A percentile compares a stretch with the other conserved stretches of the same genome.
These are phyloP conservation scores for Blastomyces gilchristii DNA, from an alignment of 2,329 filamentous ascomycete species.

Conservation along the genomic window DNA sequence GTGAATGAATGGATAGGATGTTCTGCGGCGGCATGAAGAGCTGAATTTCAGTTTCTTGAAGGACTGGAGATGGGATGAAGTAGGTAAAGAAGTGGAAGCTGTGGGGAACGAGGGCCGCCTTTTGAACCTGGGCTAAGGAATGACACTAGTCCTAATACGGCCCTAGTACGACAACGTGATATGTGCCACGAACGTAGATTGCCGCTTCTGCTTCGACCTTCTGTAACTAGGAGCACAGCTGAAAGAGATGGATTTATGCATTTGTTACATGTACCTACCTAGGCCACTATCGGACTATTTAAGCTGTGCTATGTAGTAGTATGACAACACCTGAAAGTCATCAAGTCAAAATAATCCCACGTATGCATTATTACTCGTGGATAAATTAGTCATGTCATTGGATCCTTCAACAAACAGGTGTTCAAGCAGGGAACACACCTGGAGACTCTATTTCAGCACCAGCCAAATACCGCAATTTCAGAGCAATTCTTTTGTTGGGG, in stretches of 20 bases:
- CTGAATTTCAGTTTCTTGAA: slow-evolving; percentile 18
- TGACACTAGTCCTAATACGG: slow-evolving; percentile 10
- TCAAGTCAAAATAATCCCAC: neutral
- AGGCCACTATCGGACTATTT: neutral
- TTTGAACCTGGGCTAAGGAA: slow-evolving; percentile 31
- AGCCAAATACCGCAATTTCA: neutral
- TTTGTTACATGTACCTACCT: neutral
- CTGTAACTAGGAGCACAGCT: neutral
- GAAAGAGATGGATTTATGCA: neutral
- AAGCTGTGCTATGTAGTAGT: neutral
- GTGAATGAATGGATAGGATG: slow-evolving; percentile 22
- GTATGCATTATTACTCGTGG: neutral
- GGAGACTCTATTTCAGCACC: neutral
- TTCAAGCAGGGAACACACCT: neutral
- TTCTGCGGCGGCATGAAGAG: slow-evolving; percentile 33
- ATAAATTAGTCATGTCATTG: neutral
- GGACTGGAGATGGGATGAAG: slow-evolving; percentile 21
- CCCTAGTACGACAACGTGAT: slow-evolving; percentile 28
- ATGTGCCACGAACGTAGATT: slow-evolving; percentile 12
- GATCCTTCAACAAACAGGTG: neutral
- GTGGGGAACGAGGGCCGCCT: slow-evolving; percentile 19
- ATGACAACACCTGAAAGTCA: neutral
- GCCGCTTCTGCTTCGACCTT: neutral
- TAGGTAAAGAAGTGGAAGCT: slow-evolving; percentile 17
- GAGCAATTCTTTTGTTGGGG: neutral